Conservation (phyloP, 805 yeast genomes). For the Huiozyma sinensis region DNA sequence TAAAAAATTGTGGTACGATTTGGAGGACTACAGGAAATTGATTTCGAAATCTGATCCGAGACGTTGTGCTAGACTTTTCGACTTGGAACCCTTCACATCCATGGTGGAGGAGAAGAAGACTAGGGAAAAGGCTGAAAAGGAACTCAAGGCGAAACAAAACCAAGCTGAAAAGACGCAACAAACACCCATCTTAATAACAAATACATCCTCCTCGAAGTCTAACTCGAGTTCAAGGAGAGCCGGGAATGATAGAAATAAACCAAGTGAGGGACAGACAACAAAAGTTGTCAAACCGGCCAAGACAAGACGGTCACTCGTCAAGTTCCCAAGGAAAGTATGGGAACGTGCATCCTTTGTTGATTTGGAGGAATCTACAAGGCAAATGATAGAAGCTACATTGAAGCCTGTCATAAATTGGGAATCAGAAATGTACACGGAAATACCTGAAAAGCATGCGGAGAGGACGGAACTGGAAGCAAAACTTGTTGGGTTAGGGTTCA, state of each 20-base stretch:
- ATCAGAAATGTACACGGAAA: slow-evolving; percentile 2
- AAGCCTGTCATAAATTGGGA: slow-evolving; percentile 49
- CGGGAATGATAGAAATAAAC: not conserved
- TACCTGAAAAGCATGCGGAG: slow-evolving; percentile 5
- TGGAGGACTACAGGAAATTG: slow-evolving; percentile 52
- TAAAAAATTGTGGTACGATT: slow-evolving; percentile 62
- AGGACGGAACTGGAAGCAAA: slow-evolving; percentile 18
- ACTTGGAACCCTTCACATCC: slow-evolving; percentile 67
- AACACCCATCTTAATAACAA: slow-evolving; percentile 37
- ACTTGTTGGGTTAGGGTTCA: slow-evolving; percentile 51
- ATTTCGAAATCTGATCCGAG: slow-evolving; percentile 33
- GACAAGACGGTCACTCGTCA: slow-evolving; percentile 9
- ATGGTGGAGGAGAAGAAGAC: slow-evolving; percentile 45
- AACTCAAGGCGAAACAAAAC: slow-evolving; percentile 34
- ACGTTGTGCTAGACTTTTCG: slow-evolving; percentile 44
- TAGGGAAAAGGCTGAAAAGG: slow-evolving; percentile 35
- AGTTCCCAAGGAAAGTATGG: slow-evolving; percentile 51
- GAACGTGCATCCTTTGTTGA: slow-evolving; percentile 58
- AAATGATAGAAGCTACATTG: slow-evolving; percentile 51
- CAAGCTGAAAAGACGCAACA: slow-evolving; percentile 42
- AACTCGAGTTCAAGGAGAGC: not conserved
- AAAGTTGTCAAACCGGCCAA: not conserved
- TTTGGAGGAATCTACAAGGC: slow-evolving; percentile 53
- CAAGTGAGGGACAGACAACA: not conserved
- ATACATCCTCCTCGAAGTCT: not conserved